Evolutionary conservation across 2,329 filamentous ascomycete genomes (phyloP).

Genomic region (Penicillium sp.): DNA sequence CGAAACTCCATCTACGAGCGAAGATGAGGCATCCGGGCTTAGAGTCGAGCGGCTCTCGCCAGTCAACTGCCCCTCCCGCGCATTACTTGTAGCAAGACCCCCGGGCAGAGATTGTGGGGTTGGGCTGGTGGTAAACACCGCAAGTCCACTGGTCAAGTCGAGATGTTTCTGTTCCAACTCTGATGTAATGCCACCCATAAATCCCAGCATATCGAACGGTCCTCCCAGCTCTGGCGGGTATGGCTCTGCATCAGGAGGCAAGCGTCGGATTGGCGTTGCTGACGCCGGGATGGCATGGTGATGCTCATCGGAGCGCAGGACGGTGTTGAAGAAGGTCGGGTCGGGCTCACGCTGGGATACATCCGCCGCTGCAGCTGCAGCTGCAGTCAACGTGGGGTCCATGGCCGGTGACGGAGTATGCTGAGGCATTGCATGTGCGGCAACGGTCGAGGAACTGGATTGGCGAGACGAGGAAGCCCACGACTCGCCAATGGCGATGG

Average conservation of each 20-base stretch:
- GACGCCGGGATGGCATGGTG: conserved; percentile 14
- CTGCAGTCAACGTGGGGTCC: conserved; percentile 7
- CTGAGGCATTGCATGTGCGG: conserved; percentile 9
- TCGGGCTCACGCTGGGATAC: conserved; percentile 21
- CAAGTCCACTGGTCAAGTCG: conserved; percentile 27
- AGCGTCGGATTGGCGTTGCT: conserved; percentile 6
- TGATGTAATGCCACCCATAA: conserved; percentile 38
- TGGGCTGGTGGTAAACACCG: conserved; percentile 15
- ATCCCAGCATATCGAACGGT: conserved; percentile 37
- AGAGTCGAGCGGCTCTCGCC: conserved; percentile 10
- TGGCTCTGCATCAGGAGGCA: conserved; percentile 9
- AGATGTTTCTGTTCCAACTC: conserved; percentile 37
- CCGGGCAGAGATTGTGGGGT: conserved; percentile 11
- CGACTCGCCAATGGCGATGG: conserved; percentile 17
- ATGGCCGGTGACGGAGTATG: conserved; percentile 13
- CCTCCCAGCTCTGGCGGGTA: conserved; percentile 18
- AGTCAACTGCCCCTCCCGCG: conserved; percentile 11
- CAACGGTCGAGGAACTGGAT: conserved; percentile 4
- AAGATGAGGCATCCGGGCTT: conserved; percentile 15
- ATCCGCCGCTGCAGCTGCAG: conserved; percentile 6
- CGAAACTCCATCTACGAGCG: conserved; percentile 16
- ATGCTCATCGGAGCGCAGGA: conserved; percentile 28
- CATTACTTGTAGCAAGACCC: neutral
- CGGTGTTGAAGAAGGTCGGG: conserved; percentile 30
- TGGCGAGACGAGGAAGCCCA: conserved; percentile 8